Conservation (phyloP, 768 basidiomycete genomes). For the Mycena latifolia region DNA sequence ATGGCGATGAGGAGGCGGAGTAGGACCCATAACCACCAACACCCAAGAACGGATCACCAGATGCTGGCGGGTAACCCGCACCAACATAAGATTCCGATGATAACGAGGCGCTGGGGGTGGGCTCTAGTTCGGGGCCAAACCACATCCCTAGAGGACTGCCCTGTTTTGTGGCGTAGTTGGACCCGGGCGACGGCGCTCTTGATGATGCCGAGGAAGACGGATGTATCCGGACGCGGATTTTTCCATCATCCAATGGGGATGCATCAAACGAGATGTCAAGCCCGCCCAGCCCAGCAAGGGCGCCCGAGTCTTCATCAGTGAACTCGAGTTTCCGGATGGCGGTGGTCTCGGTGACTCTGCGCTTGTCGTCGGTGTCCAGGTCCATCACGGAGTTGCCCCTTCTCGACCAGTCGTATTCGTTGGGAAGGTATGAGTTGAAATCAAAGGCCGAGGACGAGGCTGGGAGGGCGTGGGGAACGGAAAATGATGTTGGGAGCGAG, state of each 20-base stretch:
- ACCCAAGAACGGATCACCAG: conserved; percentile 72
- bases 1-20: conserved; percentile 48
- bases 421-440: conserved; percentile 60
- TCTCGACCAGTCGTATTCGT: conserved; percentile 69
- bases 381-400: conserved; percentile 59
- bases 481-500: conserved; percentile 67
- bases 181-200: conserved; percentile 51
- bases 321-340: conserved; percentile 68
- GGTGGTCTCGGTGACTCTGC: conserved; percentile 48
- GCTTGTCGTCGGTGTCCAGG: conserved; percentile 56
- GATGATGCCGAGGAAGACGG: conserved; percentile 63
- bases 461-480: conserved; percentile 62
- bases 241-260: conserved; percentile 71
- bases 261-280: conserved; percentile 83
- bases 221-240: conserved; percentile 81
- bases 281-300: conserved; percentile 62
- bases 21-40: conserved; percentile 57
- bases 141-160: conserved; percentile 40
- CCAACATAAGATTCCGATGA: conserved; percentile 48
- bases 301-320: conserved; percentile 62
- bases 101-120: conserved; percentile 45
- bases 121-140: conserved; percentile 40
- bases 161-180: conserved; percentile 27
- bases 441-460: conserved; percentile 60
- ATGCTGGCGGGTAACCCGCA: conserved; percentile 43